Percentiles rank a stretch among this genome's conserved stretches.
Evolutionary conservation across 805 yeast species (phyloP).

Genomic region (Wickerhamomyces pijperi): DNA sequence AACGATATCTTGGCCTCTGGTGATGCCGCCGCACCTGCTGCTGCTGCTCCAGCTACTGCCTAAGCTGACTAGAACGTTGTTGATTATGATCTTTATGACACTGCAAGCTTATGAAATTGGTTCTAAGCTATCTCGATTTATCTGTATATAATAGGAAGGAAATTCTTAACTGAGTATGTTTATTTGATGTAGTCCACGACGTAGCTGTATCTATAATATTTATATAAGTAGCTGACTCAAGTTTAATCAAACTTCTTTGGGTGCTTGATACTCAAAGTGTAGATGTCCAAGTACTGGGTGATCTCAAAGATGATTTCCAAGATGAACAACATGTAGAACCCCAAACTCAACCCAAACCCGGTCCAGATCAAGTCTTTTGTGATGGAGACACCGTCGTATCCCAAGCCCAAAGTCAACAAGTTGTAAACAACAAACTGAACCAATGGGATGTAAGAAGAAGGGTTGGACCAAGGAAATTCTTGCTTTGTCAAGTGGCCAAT

Average conservation of each 20-base stretch:
- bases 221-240: too few species aligned
- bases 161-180: too few species aligned
- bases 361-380: slow-evolving; percentile 47
- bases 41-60: slow-evolving; percentile 21
- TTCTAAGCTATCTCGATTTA: too few species aligned
- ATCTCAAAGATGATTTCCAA: slow-evolving; percentile 71
- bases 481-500: slow-evolving; percentile 77
- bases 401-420: slow-evolving; percentile 13
- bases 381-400: slow-evolving; percentile 27
- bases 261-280: slow-evolving; percentile 75
- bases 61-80: slow-evolving; percentile 1
- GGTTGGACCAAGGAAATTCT: slow-evolving; percentile 60
- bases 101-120: too few species aligned
- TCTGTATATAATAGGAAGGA: not conserved
- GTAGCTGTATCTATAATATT: too few species aligned
- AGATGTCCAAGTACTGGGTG: slow-evolving; percentile 72
- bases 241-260: slow-evolving; percentile 33
- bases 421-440: slow-evolving; percentile 28
- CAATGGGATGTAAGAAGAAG: slow-evolving; percentile 59
- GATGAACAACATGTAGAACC: slow-evolving; percentile 62
- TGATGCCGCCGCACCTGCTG: slow-evolving; percentile 28
- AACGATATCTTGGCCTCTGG: slow-evolving; percentile 67
- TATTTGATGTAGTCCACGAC: too few species aligned
- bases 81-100: too few species aligned
- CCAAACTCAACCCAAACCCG: slow-evolving; percentile 57